These are phyloP conservation scores for Vachellia pachyceras DNA, from an alignment of 306 rosid species.

Conservation along the genomic window DNA sequence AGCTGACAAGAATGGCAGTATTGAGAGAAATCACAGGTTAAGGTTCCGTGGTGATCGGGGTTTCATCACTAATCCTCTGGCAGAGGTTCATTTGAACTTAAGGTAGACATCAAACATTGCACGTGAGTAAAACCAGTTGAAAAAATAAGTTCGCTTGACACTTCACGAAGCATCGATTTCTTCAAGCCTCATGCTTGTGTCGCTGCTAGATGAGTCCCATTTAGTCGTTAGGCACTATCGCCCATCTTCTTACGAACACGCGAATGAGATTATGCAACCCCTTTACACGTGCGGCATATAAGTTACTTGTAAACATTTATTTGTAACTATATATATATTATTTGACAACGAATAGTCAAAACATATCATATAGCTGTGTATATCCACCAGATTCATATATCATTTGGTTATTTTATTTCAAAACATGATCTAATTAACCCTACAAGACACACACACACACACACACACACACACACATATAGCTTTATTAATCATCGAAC, in stretches of 20 bases:
- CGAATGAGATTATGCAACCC: slow-evolving; percentile 2
- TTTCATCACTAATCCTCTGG: slow-evolving; percentile 78
- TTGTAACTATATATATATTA: no score
- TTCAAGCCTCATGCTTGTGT: background rate
- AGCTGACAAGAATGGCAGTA: slow-evolving; percentile 41
- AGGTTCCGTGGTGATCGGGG: slow-evolving; percentile 56
- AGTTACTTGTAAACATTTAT: no score
- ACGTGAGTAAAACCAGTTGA: slow-evolving; percentile 34
- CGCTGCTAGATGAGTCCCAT: slow-evolving; percentile 14
- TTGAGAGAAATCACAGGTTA: slow-evolving; percentile 47
- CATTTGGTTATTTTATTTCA: no score
- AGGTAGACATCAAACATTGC: slow-evolving; percentile 38
- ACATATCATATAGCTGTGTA: no score
- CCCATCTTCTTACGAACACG: background rate
- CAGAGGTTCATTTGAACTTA: slow-evolving; percentile 56
- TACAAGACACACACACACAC: no score
- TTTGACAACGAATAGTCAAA: no score
- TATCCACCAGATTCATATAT: no score
- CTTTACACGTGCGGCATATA: background rate
- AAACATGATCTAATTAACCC: no score
- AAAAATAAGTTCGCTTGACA: slow-evolving; percentile 41
- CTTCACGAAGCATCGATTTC: background rate
- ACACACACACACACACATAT: no score
- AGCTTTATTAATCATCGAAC: no score
- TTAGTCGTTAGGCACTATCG: slow-evolving; percentile 3